Base-by-base conservation (phyloP, 2,329 filamentous ascomycete genomes). In the Coleophoma eucalyptorum region DNA sequence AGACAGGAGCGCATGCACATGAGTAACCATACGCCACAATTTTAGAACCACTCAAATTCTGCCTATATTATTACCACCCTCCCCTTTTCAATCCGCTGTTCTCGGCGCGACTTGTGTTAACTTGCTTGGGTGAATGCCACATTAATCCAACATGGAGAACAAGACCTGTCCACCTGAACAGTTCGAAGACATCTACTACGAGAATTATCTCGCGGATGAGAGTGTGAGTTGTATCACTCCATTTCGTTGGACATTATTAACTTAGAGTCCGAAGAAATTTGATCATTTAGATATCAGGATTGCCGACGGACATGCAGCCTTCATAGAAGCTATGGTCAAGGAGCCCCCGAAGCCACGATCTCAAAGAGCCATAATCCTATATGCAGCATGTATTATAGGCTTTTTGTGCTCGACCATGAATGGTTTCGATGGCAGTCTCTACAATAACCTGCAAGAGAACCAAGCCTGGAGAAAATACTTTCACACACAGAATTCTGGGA, bases 341-440 rank as follows among this genome's bases (percentile, higher is more conserved):
- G 78, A 81, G 57, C 72, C 75, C 7, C 71, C 74, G 12, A 62
- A 55, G 16, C 67, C 71, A 42, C 74, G 65, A 67, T 55, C 46
- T 63, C 43, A 56, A 56, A 51, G 65, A 38, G 68, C 72, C 52
- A 50, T 75, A 52, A 50, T 71, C 50, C 64, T 75, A 55, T 76
- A 76, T 54, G 52, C 60, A 40, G 70, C 71, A 59, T 75, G 70
- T 43, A 46, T 74, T 46, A 50, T 75, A 46, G 72, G 70, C 37
- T 76, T 75, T 63, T 71, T 74, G 64, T 75, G 73, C 61, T 72
- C 70, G 3, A 73, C 70, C 40, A 75, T 75, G 65, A 77, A 77
- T 63, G 74, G 75, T 50, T 78, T 76, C 60, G 75, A 77, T 53
- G 72, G 72, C 31, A 73, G 71, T 26, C 63, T 77, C 46, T 75